Evolutionary conservation across 257 asterid genomes (phyloP).

Genomic region (Mentha longifolia): DNA sequence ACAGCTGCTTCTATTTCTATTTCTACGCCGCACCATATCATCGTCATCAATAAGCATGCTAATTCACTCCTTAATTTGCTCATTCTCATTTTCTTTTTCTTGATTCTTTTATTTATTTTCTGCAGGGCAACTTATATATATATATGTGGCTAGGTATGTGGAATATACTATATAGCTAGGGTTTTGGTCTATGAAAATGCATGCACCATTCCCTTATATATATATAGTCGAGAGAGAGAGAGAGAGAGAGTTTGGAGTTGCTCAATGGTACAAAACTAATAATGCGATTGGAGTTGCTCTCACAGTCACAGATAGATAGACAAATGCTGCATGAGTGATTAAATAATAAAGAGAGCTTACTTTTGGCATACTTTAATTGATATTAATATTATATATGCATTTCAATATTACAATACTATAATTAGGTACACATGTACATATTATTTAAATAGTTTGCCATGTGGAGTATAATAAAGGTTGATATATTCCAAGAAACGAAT

Average conservation of each 20-base stretch:
- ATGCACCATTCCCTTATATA: constrained; percentile 35
- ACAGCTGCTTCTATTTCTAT: constrained; percentile 39
- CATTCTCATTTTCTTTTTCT: constrained; percentile 36
- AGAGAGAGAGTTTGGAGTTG: constrained; percentile 49
- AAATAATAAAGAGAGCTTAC: background rate
- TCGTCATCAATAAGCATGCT: constrained; percentile 31
- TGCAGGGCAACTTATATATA: no score
- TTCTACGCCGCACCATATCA: constrained; percentile 34
- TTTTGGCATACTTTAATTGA: no score
- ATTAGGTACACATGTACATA: no score
- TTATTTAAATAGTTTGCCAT: no score
- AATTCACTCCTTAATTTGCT: constrained; percentile 26
- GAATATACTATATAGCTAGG: background rate
- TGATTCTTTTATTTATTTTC: no score
- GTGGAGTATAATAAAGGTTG: no score
- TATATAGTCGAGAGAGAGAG: background rate
- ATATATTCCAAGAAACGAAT: no score
- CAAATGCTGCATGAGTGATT: background rate
- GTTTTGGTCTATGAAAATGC: constrained; percentile 18
- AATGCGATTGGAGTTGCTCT: background rate
- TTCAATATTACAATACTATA: no score
- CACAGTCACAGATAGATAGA: background rate
- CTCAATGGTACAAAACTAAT: constrained; percentile 38
- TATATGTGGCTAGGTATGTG: background rate
- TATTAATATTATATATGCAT: no score